phyloP scores from a whole-genome alignment of 306 rosid genomes.

The Trifolium fragiferum region DNA sequence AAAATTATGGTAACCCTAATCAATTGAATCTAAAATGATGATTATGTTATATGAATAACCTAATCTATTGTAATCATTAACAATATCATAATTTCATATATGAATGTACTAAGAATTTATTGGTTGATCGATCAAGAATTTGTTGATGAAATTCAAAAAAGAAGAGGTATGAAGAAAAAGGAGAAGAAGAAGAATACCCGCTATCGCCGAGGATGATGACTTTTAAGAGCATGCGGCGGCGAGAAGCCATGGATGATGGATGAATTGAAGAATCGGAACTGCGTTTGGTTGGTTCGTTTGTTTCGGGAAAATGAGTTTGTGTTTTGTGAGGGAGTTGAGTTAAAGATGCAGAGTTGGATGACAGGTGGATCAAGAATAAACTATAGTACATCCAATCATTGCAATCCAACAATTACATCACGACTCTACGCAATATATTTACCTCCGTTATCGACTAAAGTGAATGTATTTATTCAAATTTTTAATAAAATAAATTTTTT shows the following conservation, averaged over 20 bases:
- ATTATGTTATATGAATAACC: neutral
- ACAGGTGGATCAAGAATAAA: too few relatives aligned
- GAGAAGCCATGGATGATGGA: constrained; percentile 70
- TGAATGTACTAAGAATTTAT: neutral
- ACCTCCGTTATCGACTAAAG: too few relatives aligned
- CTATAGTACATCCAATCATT: too few relatives aligned
- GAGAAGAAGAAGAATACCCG: constrained; percentile 53
- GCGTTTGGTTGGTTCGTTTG: neutral
- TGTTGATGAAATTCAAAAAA: constrained; percentile 8
- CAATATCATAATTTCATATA: neutral
- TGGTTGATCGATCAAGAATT: neutral
- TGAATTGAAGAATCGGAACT: neutral
- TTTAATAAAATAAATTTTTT: too few relatives aligned
- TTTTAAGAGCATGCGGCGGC: constrained; percentile 95
- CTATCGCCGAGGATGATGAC: constrained; percentile 99
- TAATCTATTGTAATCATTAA: too few relatives aligned
- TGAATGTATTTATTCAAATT: too few relatives aligned
- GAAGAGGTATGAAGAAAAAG: neutral
- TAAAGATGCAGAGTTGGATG: too few relatives aligned
- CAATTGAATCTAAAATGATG: constrained; percentile 19
- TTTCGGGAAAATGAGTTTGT: too few relatives aligned
- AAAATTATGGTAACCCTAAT: neutral
- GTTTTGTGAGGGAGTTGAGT: too few relatives aligned
- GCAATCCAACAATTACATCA: too few relatives aligned
- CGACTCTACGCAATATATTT: too few relatives aligned